These are phyloP conservation scores for Naganishia liquefaciens DNA, from an alignment of 1,284 basidiomycete species.

Conservation along the genomic window DNA sequence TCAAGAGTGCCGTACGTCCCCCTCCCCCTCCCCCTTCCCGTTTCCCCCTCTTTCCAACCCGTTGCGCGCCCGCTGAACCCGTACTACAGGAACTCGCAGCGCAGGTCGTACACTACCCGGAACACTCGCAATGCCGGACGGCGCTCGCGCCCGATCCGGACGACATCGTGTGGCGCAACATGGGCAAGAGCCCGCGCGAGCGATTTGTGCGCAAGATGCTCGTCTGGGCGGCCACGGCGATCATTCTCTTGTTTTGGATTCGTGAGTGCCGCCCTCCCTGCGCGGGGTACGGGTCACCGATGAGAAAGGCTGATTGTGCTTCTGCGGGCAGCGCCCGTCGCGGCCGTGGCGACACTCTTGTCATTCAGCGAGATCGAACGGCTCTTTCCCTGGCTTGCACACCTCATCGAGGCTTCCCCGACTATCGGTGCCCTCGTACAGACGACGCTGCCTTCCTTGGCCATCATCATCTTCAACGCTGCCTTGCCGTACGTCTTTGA, in stretches of 20 bases:
- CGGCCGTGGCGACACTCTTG: slow-evolving; percentile 77
- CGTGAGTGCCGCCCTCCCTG: slow-evolving; percentile 46
- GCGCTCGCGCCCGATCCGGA: slow-evolving; percentile 87
- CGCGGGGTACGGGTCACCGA: background rate
- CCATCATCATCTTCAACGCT: slow-evolving; percentile 86
- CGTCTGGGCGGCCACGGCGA: slow-evolving; percentile 66
- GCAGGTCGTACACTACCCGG: slow-evolving; percentile 77
- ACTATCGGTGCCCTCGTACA: slow-evolving; percentile 83
- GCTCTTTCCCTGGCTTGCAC: slow-evolving; percentile 74
- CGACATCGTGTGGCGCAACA: slow-evolving; percentile 92
- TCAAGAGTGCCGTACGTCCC: slow-evolving; percentile 76
- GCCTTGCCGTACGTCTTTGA: slow-evolving; percentile 85
- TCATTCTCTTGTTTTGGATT: slow-evolving; percentile 81
- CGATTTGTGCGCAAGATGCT: slow-evolving; percentile 67
- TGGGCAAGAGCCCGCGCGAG: slow-evolving; percentile 65
- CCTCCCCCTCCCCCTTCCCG: background rate
- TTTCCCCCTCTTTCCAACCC: slow-evolving; percentile 32
- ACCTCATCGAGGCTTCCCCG: slow-evolving; percentile 74
- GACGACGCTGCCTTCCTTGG: slow-evolving; percentile 86
- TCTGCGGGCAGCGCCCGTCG: slow-evolving; percentile 67
- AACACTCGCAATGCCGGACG: slow-evolving; percentile 67
- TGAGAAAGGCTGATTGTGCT: background rate
- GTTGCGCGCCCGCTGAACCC: background rate
- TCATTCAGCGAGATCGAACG: slow-evolving; percentile 91
- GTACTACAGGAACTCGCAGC: slow-evolving; percentile 77